Evolutionary conservation across 2,329 filamentous ascomycete genomes (phyloP).

Genomic region (Tothia fuscella): DNA sequence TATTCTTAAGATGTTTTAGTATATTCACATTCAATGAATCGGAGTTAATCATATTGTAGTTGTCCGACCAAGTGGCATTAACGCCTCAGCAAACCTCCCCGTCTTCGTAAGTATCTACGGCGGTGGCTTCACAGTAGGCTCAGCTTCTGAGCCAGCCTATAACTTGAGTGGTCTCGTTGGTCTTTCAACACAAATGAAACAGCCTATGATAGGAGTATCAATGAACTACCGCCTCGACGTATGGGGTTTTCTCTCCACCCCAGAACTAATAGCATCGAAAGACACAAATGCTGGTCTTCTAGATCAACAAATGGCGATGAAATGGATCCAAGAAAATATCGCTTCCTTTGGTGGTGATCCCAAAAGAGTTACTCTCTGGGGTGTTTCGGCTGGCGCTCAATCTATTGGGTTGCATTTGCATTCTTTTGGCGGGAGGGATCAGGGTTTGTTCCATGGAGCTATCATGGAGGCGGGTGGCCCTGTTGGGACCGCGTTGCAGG

Average conservation of each 20-base stretch:
- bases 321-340: slow-evolving; percentile 44
- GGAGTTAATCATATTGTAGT: background rate
- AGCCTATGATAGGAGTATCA: slow-evolving; percentile 36
- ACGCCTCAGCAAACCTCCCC: background rate
- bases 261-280: slow-evolving; percentile 28
- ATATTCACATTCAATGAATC: too few relatives aligned
- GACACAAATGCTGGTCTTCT: slow-evolving; percentile 50
- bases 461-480: slow-evolving; percentile 30
- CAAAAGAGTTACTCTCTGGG: slow-evolving; percentile 40
- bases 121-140: slow-evolving; percentile 1
- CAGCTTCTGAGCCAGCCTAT: background rate
- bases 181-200: background rate
- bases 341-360: slow-evolving; percentile 42
- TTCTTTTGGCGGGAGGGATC: background rate
- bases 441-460: slow-evolving; percentile 19
- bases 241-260: slow-evolving; percentile 42
- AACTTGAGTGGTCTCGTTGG: background rate
- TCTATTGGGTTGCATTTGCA: slow-evolving; percentile 32
- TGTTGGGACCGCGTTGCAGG: slow-evolving; percentile 40
- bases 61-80: background rate
- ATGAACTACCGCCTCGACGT: slow-evolving; percentile 42
- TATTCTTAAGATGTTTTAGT: too few relatives aligned
- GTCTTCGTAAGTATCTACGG: slow-evolving; percentile 7
- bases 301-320: slow-evolving; percentile 45
- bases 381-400: slow-evolving; percentile 45